Evolutionary conservation across 129 eudicot genomes (phyloP).

Genomic region (Sambucus nigra): DNA sequence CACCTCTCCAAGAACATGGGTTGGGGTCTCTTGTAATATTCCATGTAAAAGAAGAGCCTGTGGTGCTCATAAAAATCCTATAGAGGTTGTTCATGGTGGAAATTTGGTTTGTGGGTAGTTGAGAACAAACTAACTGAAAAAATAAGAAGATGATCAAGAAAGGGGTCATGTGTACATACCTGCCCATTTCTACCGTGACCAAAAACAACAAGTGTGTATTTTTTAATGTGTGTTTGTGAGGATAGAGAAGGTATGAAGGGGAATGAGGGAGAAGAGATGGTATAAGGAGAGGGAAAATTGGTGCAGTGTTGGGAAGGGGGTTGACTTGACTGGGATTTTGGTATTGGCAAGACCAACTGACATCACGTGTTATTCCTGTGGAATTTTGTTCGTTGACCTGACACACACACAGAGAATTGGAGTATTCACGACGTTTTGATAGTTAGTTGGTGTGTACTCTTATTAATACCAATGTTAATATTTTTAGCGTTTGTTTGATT

Average conservation of each 20-base stretch:
- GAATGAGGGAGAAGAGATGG: background rate
- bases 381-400: too few species aligned
- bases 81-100: constrained; percentile 42
- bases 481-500: too few species aligned
- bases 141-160: constrained; percentile 12
- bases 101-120: constrained; percentile 40
- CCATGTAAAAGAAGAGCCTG: constrained; percentile 29
- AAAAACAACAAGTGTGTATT: background rate
- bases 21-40: constrained; percentile 8
- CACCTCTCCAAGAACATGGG: constrained; percentile 81
- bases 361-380: too few species aligned
- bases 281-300: background rate
- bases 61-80: constrained; percentile 21
- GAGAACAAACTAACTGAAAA: constrained; percentile 24
- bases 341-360: background rate
- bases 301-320: constrained; percentile 9
- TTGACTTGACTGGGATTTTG: constrained; percentile 4
- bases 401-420: too few species aligned
- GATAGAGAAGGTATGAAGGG: background rate
- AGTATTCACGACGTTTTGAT: too few species aligned
- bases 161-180: constrained; percentile 8
- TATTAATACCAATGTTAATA: too few species aligned
- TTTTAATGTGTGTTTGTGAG: background rate
- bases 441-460: too few species aligned
- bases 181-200: constrained; percentile 10